Percentiles rank a stretch among this genome's conserved stretches.
These are phyloP conservation scores for Bryopsis sp. DNA, from an alignment of 139 green algal species.

Conservation along the genomic window DNA sequence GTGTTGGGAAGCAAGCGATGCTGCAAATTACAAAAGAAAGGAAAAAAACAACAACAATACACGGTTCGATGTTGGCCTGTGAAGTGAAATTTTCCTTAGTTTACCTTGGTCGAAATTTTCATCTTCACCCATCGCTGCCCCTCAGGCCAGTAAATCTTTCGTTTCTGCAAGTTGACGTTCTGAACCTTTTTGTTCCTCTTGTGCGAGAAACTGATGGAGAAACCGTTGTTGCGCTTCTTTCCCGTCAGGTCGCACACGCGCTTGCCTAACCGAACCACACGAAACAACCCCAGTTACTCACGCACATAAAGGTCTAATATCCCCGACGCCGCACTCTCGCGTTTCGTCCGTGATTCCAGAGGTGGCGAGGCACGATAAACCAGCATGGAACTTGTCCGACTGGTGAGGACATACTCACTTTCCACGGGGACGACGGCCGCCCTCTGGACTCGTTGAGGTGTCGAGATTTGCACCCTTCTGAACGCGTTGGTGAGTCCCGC, in stretches of 20 bases:
- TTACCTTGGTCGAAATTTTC: constrained; percentile 59
- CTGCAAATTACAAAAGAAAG: too few relatives aligned
- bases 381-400: not conserved
- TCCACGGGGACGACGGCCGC: not conserved
- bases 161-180: constrained; percentile 83
- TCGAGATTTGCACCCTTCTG: not conserved
- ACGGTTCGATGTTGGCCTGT: not conserved
- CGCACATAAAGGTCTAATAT: not conserved
- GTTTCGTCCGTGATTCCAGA: not conserved
- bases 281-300: not conserved
- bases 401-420: not conserved
- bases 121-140: constrained; percentile 71
- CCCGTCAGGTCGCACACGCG: constrained; percentile 81
- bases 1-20: too few relatives aligned
- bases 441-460: not conserved
- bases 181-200: constrained; percentile 95
- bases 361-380: not conserved
- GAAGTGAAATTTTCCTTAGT: not conserved
- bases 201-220: constrained; percentile 93
- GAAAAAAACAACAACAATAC: constrained; percentile 2
- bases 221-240: constrained; percentile 95
- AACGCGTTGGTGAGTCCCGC: not conserved
- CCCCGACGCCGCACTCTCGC: not conserved
- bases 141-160: constrained; percentile 69
- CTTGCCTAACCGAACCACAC: constrained; percentile 9